Evolutionary conservation across 2,329 filamentous ascomycete genomes (phyloP).

Genomic region (Fusarium sp.): DNA sequence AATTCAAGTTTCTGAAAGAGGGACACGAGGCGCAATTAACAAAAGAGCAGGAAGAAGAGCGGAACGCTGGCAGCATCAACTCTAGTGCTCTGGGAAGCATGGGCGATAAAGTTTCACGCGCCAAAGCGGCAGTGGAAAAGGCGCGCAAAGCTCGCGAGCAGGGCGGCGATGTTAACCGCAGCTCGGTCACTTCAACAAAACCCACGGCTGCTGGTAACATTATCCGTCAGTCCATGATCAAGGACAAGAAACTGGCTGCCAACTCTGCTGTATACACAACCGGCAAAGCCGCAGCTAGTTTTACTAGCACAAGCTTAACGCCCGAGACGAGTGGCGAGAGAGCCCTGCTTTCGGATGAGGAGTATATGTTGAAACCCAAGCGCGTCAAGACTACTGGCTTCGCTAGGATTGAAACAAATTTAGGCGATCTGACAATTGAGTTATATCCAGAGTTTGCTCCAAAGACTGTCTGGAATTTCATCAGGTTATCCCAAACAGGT

Average conservation of each 20-base stretch:
- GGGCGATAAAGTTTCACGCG: constrained; percentile 84
- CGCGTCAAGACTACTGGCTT: constrained; percentile 92
- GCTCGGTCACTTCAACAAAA: constrained; percentile 57
- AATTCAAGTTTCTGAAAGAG: constrained; percentile 90
- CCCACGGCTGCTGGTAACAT: constrained; percentile 41
- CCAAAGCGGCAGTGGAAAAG: constrained; percentile 93
- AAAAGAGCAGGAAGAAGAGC: constrained; percentile 75
- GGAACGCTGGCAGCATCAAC: constrained; percentile 78
- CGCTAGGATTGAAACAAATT: constrained; percentile 85
- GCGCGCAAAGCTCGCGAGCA: constrained; percentile 79
- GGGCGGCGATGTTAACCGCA: constrained; percentile 67
- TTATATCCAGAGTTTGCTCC: constrained; percentile 91
- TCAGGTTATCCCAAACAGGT: constrained; percentile 85
- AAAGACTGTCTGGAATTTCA: constrained; percentile 96
- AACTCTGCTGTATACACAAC: constrained; percentile 94
- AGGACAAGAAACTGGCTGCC: constrained; percentile 72
- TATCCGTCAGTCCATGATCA: constrained; percentile 54
- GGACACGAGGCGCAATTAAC: constrained; percentile 76
- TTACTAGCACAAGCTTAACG: constrained; percentile 93
- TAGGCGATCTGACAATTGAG: constrained; percentile 88
- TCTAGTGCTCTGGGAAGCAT: constrained; percentile 80
- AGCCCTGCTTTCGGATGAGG: constrained; percentile 89
- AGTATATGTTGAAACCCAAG: constrained; percentile 94
- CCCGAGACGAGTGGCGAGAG: constrained; percentile 90
- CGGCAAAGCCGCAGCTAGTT: constrained; percentile 89